phyloP scores from a whole-genome alignment of 768 basidiomycete species.

The Leucosporidium yakuticum region DNA sequence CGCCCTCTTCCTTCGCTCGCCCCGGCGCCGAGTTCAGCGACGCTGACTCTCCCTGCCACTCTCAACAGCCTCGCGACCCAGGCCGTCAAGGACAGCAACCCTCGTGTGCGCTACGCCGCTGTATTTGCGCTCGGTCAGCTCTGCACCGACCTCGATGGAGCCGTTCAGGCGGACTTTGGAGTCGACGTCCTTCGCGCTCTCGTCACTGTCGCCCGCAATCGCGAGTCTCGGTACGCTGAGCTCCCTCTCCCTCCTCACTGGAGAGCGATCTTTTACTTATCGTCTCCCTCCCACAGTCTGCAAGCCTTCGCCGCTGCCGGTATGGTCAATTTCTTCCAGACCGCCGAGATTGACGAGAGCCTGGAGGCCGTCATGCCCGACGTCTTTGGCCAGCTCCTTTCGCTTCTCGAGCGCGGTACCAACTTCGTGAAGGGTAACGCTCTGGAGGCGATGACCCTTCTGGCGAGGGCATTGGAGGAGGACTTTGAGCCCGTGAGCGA shows the following conservation, averaged over 20 bases:
- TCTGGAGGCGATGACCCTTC: constrained; percentile 81
- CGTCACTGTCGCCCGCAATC: constrained; percentile 67
- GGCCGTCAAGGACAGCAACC: constrained; percentile 71
- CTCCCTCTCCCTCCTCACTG: too few relatives aligned
- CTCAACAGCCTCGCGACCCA: constrained; percentile 61
- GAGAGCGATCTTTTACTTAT: not conserved
- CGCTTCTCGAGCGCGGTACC: constrained; percentile 20
- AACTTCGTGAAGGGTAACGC: constrained; percentile 79
- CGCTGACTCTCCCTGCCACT: too few relatives aligned
- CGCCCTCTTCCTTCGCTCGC: not conserved
- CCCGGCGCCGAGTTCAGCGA: not conserved
- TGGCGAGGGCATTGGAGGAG: constrained; percentile 73
- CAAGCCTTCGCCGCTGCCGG: constrained; percentile 82
- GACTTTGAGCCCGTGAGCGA: constrained; percentile 53
- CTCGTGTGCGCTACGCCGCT: constrained; percentile 65
- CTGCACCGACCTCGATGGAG: constrained; percentile 80
- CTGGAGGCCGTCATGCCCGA: constrained; percentile 53
- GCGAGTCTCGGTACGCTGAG: constrained; percentile 52
- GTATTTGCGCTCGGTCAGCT: constrained; percentile 79
- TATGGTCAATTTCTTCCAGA: constrained; percentile 85
- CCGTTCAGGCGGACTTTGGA: constrained; percentile 68
- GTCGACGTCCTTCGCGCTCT: constrained; percentile 63
- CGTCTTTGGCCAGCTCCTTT: constrained; percentile 67
- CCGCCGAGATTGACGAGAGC: constrained; percentile 61
- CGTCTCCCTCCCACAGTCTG: constrained; percentile 49